A percentile compares a stretch with the other conserved stretches of the same genome.
Conservation (phyloP, 495 filamentous ascomycete genomes). For the Cercophora scortea region DNA sequence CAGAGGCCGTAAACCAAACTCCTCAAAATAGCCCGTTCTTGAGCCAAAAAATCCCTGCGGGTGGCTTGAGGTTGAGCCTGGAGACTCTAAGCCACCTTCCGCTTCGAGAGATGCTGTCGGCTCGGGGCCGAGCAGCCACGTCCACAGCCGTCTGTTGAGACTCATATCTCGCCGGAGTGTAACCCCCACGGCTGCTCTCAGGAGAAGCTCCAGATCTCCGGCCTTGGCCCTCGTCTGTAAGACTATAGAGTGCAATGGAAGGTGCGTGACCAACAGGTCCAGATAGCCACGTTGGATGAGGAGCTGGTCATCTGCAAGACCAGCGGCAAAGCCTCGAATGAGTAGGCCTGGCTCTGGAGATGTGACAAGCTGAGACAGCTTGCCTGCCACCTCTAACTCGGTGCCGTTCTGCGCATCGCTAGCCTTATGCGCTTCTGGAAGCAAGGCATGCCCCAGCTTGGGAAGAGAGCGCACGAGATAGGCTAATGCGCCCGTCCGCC, state of each 20-base stretch:
- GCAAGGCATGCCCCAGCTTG: slow-evolving; percentile 45
- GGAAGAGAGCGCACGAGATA: slow-evolving; percentile 77
- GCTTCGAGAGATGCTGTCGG: slow-evolving; percentile 37
- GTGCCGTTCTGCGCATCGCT: slow-evolving; percentile 9
- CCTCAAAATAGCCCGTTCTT: slow-evolving; percentile 68
- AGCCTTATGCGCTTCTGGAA: slow-evolving; percentile 14
- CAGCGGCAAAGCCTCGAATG: slow-evolving; percentile 82
- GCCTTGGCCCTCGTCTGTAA: slow-evolving; percentile 63
- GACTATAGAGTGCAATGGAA: slow-evolving; percentile 81
- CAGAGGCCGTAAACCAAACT: slow-evolving; percentile 66
- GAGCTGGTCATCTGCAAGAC: slow-evolving; percentile 80
- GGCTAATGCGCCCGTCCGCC: slow-evolving; percentile 78
- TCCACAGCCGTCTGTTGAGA: slow-evolving; percentile 86
- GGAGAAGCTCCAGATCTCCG: slow-evolving; percentile 69
- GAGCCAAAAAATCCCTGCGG: slow-evolving; percentile 33
- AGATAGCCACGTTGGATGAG: slow-evolving; percentile 91
- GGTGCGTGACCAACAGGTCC: slow-evolving; percentile 82
- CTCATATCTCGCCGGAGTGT: slow-evolving; percentile 90
- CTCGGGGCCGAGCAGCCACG: slow-evolving; percentile 92
- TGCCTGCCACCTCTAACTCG: slow-evolving; percentile 25
- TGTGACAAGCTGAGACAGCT: slow-evolving; percentile 66
- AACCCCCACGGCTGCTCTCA: slow-evolving; percentile 75
- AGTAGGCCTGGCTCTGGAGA: slow-evolving; percentile 90
- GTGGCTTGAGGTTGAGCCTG: slow-evolving; percentile 37
- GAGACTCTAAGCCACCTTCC: slow-evolving; percentile 40